Evolutionary conservation across 75 land plant genomes (phyloP).

Genomic region (Adiantum capillusveneris): DNA sequence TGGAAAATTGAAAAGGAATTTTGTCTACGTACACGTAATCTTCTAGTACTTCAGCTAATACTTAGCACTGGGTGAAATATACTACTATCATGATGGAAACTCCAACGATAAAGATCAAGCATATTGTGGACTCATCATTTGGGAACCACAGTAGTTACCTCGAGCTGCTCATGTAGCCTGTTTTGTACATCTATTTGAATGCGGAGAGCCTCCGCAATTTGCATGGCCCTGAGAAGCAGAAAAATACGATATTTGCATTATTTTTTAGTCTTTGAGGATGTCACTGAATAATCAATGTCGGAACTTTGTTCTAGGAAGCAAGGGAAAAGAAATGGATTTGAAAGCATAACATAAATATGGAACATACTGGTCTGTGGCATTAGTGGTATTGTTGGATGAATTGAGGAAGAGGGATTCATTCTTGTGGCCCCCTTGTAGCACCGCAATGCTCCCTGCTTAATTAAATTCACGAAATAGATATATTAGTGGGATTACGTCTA

Average conservation of each 20-base stretch:
- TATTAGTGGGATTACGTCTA: not conserved
- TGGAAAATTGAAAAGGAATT: not conserved
- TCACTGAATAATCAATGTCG: not conserved
- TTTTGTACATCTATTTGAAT: conserved; percentile 98
- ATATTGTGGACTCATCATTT: not conserved
- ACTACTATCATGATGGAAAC: not conserved
- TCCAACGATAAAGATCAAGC: not conserved
- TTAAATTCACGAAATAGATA: not conserved
- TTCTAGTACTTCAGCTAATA: not conserved
- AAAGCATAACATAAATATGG: not conserved
- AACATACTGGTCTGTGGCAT: too few species aligned
- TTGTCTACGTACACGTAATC: not conserved
- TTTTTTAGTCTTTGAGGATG: not conserved
- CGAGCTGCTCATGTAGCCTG: conserved; percentile 86
- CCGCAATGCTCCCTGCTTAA: not conserved
- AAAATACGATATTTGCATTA: not conserved
- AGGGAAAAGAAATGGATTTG: not conserved
- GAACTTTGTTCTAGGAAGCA: not conserved
- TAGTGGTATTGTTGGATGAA: not conserved
- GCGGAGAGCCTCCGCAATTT: conserved; percentile 65
- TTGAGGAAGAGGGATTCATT: not conserved
- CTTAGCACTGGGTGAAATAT: not conserved
- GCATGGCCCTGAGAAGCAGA: conserved; percentile 14
- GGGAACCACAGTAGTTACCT: conserved; percentile 29
- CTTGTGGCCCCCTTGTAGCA: not conserved